These are phyloP conservation scores for Pyronema omphalodes DNA, from an alignment of 495 filamentous ascomycete species.

Conservation along the genomic window DNA sequence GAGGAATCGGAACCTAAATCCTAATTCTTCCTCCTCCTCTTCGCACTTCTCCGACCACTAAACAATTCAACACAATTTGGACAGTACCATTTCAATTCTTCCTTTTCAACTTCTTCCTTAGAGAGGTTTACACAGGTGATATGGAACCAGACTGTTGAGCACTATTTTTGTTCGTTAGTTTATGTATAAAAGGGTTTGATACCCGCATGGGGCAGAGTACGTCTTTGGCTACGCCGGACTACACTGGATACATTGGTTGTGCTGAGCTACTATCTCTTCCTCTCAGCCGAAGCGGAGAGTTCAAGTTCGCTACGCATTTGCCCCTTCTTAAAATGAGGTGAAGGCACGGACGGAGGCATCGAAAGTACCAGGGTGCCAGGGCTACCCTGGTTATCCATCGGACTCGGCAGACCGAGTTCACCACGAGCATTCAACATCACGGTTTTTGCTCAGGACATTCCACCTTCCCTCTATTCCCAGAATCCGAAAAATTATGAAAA, in stretches of 20 bases:
- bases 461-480: too few species aligned
- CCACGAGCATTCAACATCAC: conserved; percentile 7
- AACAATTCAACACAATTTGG: conserved; percentile 29
- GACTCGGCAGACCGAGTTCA: background rate
- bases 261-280: background rate
- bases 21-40: conserved; percentile 21
- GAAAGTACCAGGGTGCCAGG: too few species aligned
- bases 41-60: conserved; percentile 12
- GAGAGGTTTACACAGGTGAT: conserved; percentile 67
- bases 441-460: too few species aligned
- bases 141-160: conserved; percentile 82
- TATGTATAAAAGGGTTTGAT: too few species aligned
- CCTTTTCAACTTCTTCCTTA: conserved; percentile 50
- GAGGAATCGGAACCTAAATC: too few species aligned
- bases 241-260: background rate
- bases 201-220: too few species aligned
- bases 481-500: background rate
- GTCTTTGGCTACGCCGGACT: too few species aligned
- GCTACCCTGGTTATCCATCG: too few species aligned
- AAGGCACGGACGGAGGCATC: too few species aligned
- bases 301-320: too few species aligned
- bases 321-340: too few species aligned
- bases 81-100: conserved; percentile 73
- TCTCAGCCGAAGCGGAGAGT: background rate
- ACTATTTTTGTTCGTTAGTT: conserved; percentile 27